A percentile compares a stretch with the other conserved stretches of the same genome.
These are phyloP conservation scores for Fomitopsis betulina DNA, from an alignment of 1,284 basidiomycete genomes.

Conservation along the genomic window DNA sequence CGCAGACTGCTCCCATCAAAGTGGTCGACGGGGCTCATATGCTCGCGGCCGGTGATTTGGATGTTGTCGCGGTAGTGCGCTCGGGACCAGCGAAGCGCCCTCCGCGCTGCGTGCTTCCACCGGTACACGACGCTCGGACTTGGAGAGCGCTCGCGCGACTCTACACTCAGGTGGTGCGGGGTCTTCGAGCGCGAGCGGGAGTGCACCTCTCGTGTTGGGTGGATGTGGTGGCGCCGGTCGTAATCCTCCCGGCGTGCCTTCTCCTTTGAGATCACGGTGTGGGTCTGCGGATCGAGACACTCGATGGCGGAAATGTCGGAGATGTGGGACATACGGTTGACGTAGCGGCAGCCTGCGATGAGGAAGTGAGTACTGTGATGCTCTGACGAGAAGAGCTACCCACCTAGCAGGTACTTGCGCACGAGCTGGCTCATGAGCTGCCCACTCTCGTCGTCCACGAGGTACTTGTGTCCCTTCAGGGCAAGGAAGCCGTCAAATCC, in stretches of 20 bases:
- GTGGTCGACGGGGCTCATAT: conserved; percentile 75
- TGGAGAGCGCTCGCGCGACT: conserved; percentile 4
- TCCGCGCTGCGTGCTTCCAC: conserved; percentile 45
- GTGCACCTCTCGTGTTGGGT: conserved; percentile 8
- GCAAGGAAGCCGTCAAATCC: conserved; percentile 81
- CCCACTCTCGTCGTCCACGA: conserved; percentile 85
- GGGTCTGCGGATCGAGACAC: conserved; percentile 39
- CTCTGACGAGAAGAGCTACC: conserved; percentile 16
- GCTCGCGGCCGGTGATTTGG: conserved; percentile 57
- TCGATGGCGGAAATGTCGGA: conserved; percentile 23
- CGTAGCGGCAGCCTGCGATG: conserved; percentile 56
- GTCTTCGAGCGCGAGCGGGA: conserved; percentile 1
- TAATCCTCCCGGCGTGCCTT: conserved; percentile 29
- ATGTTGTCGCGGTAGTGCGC: conserved; percentile 58
- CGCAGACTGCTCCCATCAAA: conserved; percentile 54
- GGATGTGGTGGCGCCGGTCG: conserved; percentile 3
- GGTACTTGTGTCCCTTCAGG: conserved; percentile 61
- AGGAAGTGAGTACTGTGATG: background rate
- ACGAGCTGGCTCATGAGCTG: conserved; percentile 80
- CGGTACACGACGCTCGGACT: conserved; percentile 28
- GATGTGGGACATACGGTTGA: conserved; percentile 53
- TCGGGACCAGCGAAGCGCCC: conserved; percentile 46
- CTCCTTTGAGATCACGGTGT: conserved; percentile 38
- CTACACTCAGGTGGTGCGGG: conserved; percentile 8
- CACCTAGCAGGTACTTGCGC: conserved; percentile 82